Evolutionary conservation across 495 filamentous ascomycete genomes (phyloP).

Genomic region (Penicillium maclennaniae): DNA sequence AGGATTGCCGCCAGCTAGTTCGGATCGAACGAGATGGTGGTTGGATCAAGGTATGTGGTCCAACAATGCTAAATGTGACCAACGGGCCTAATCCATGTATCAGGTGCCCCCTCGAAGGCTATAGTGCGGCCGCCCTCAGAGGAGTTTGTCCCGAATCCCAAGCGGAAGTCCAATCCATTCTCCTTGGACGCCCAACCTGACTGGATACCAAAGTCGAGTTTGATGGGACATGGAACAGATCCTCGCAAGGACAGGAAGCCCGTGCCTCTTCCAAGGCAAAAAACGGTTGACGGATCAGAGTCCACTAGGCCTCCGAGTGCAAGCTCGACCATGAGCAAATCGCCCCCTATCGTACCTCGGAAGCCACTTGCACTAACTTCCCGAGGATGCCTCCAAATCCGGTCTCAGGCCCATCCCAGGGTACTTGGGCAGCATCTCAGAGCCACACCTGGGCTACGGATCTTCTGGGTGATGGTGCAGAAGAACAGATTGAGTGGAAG

Average conservation of each 20-base stretch:
- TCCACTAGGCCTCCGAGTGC: neutral
- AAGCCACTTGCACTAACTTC: slow-evolving; percentile 33
- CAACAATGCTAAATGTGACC: neutral
- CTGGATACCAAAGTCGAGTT: slow-evolving; percentile 53
- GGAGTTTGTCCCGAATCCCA: slow-evolving; percentile 61
- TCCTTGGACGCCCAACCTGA: slow-evolving; percentile 62
- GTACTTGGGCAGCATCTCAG: neutral
- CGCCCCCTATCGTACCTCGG: slow-evolving; percentile 30
- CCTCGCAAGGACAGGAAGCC: slow-evolving; percentile 7
- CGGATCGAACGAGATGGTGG: slow-evolving; percentile 92
- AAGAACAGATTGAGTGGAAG: slow-evolving; percentile 32
- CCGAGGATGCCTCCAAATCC: neutral
- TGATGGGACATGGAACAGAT: neutral
- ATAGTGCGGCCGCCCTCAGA: slow-evolving; percentile 58
- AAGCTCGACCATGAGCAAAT: slow-evolving; percentile 1
- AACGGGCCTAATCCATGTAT: slow-evolving; percentile 10
- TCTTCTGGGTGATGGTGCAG: slow-evolving; percentile 24
- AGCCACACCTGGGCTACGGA: slow-evolving; percentile 4
- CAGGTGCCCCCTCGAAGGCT: slow-evolving; percentile 72
- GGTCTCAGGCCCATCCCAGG: neutral
- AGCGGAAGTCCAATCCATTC: slow-evolving; percentile 81
- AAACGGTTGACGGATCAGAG: slow-evolving; percentile 1
- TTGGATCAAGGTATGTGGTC: slow-evolving; percentile 63
- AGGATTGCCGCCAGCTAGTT: slow-evolving; percentile 83
- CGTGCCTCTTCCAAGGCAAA: slow-evolving; percentile 11